Percentiles rank a stretch among this genome's conserved stretches.
phyloP scores from a whole-genome alignment of 495 filamentous ascomycete genomes.

The Trichoderma parareesei region DNA sequence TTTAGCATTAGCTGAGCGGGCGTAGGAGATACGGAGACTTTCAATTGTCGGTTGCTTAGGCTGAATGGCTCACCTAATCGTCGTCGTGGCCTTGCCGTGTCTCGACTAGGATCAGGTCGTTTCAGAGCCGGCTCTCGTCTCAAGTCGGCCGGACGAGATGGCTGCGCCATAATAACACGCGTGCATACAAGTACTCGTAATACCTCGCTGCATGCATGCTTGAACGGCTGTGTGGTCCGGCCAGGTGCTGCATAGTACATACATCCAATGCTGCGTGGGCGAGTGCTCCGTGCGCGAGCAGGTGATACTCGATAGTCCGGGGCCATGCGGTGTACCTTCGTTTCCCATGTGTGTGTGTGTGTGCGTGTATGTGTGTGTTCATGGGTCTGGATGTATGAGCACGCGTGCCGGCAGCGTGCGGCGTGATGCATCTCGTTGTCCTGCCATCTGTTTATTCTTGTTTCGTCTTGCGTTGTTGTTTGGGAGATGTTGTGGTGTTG shows the following conservation, averaged over 20 bases:
- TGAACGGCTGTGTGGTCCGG: too few species aligned
- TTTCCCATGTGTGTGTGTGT: too few species aligned
- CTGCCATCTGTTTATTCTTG: neutral
- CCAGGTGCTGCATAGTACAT: too few species aligned
- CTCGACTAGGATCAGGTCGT: conserved; percentile 3
- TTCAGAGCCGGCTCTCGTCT: conserved; percentile 8
- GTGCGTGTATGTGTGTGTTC: too few species aligned
- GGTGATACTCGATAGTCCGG: neutral
- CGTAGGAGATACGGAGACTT: conserved; percentile 5
- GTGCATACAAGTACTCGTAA: neutral
- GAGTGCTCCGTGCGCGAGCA: neutral
- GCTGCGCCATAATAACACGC: neutral
- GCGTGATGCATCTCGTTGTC: neutral
- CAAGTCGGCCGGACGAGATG: neutral
- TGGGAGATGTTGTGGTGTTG: neutral
- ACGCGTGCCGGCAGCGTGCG: neutral
- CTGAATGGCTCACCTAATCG: conserved; percentile 5
- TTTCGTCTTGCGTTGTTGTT: neutral
- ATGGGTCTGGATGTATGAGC: neutral
- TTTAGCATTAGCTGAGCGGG: neutral
- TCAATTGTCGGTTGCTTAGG: neutral
- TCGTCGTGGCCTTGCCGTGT: conserved; percentile 3
- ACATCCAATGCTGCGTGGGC: neutral
- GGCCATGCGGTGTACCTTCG: neutral
- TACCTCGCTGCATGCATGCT: too few species aligned